Evolutionary conservation across 2,329 filamentous ascomycete species (phyloP).

Genomic region (Fusarium abutilonis): DNA sequence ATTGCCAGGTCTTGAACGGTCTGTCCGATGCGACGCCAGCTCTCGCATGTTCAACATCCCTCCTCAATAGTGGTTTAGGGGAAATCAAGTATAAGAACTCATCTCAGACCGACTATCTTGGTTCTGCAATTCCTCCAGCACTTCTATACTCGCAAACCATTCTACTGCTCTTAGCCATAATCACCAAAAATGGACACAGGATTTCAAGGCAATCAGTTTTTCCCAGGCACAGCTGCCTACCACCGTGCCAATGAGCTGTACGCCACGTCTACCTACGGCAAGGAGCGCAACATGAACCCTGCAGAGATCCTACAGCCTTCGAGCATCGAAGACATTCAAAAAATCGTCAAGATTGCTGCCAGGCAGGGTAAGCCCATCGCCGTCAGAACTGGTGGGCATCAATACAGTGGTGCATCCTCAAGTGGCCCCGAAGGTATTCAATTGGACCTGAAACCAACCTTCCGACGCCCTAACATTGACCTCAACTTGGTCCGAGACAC

Average conservation of each 20-base stretch:
- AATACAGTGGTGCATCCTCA: conserved; percentile 60
- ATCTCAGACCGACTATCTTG: too few relatives aligned
- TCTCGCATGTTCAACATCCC: too few relatives aligned
- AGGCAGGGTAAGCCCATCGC: conserved; percentile 54
- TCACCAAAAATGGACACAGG: background rate
- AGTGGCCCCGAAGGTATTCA: conserved; percentile 57
- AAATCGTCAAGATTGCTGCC: conserved; percentile 53
- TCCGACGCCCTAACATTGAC: conserved; percentile 42
- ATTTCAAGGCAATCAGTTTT: conserved; percentile 8
- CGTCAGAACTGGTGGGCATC: conserved; percentile 58
- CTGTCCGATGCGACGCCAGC: too few relatives aligned
- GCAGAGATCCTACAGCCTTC: conserved; percentile 56
- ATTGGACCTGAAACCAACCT: conserved; percentile 53
- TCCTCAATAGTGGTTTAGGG: too few relatives aligned
- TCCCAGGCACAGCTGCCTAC: conserved; percentile 10
- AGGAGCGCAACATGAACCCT: conserved; percentile 55
- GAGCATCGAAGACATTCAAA: conserved; percentile 54
- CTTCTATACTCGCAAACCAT: too few relatives aligned
- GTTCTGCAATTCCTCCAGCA: too few relatives aligned
- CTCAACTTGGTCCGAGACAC: conserved; percentile 24
- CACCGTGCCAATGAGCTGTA: conserved; percentile 41
- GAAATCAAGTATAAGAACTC: too few relatives aligned
- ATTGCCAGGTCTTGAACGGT: too few relatives aligned
- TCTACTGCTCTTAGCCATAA: background rate
- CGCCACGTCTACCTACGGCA: conserved; percentile 54